phyloP scores from a whole-genome alignment of 306 rosid species.

The Cercis canadensis region DNA sequence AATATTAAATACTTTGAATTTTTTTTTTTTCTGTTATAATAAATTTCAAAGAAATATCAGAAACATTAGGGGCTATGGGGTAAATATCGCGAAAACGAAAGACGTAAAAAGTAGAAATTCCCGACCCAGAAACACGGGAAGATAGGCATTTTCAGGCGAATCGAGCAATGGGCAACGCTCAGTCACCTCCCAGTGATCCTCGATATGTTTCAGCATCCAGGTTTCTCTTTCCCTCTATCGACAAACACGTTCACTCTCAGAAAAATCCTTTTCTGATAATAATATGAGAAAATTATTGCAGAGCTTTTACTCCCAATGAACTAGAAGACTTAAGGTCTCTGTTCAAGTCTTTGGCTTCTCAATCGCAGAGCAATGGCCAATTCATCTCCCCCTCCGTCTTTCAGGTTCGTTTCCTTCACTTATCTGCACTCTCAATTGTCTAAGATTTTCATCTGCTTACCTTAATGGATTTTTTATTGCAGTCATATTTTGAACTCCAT shows the following conservation, averaged over 20 bases:
- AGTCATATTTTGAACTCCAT: conserved; percentile 65
- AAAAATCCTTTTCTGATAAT: background rate
- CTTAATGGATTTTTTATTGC: background rate
- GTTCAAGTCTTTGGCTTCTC: conserved; percentile 59
- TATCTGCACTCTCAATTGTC: background rate
- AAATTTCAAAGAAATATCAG: no score
- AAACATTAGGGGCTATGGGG: no score
- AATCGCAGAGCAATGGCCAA: conserved; percentile 61
- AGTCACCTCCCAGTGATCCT: background rate
- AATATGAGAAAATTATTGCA: conserved; percentile 39
- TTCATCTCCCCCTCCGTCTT: conserved; percentile 67
- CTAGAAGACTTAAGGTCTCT: conserved; percentile 68
- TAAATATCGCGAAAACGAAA: no score
- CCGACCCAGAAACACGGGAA: no score
- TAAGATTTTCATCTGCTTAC: background rate
- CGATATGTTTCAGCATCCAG: conserved; percentile 75
- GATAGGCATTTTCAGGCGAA: no score
- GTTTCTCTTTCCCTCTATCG: conserved; percentile 40
- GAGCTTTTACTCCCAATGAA: conserved; percentile 75
- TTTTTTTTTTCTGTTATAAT: no score
- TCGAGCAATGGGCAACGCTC: no score
- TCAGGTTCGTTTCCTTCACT: conserved; percentile 49
- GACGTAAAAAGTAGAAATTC: no score
- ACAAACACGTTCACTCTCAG: background rate
- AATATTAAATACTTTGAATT: no score